These are phyloP conservation scores for Stentor roeselii DNA, from an alignment of 73 alveolate genomes.

Conservation along the genomic window DNA sequence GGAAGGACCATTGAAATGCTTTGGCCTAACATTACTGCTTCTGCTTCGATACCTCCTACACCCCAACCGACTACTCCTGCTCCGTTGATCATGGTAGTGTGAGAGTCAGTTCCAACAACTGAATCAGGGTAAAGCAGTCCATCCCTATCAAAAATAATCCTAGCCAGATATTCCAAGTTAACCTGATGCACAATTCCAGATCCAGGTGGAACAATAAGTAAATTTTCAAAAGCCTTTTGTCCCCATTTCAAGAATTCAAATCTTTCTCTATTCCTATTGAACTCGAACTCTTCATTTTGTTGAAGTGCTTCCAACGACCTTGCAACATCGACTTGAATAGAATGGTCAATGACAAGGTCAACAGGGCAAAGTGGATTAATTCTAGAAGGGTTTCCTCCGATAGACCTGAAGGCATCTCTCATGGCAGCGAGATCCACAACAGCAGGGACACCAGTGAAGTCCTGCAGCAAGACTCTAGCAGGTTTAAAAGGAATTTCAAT, in stretches of 20 bases:
- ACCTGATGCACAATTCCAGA: slow-evolving; percentile 91
- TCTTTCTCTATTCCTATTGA: slow-evolving; percentile 78
- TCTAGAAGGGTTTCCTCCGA: slow-evolving; percentile 78
- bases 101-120: slow-evolving; percentile 89
- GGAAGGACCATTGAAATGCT: slow-evolving; percentile 83
- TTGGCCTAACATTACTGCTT: slow-evolving; percentile 89
- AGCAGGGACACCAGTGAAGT: slow-evolving; percentile 91
- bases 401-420: slow-evolving; percentile 76
- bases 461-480: slow-evolving; percentile 87
- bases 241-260: slow-evolving; percentile 93
- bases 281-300: slow-evolving; percentile 80
- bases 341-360: slow-evolving; percentile 88
- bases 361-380: slow-evolving; percentile 86
- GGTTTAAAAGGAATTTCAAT: slow-evolving; percentile 89
- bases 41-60: slow-evolving; percentile 93
- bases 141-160: slow-evolving; percentile 67
- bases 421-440: slow-evolving; percentile 91
- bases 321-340: slow-evolving; percentile 70
- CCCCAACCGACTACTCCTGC: too few relatives aligned
- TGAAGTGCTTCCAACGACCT: slow-evolving; percentile 53
- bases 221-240: slow-evolving; percentile 75
- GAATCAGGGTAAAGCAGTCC: slow-evolving; percentile 79
- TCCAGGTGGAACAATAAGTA: slow-evolving; percentile 89
- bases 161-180: slow-evolving; percentile 82
- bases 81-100: slow-evolving; percentile 93